A percentile compares a stretch with the other conserved stretches of the same genome.
phyloP scores from a whole-genome alignment of 139 green algal species.

The Edaphochlamys debaryana region DNA sequence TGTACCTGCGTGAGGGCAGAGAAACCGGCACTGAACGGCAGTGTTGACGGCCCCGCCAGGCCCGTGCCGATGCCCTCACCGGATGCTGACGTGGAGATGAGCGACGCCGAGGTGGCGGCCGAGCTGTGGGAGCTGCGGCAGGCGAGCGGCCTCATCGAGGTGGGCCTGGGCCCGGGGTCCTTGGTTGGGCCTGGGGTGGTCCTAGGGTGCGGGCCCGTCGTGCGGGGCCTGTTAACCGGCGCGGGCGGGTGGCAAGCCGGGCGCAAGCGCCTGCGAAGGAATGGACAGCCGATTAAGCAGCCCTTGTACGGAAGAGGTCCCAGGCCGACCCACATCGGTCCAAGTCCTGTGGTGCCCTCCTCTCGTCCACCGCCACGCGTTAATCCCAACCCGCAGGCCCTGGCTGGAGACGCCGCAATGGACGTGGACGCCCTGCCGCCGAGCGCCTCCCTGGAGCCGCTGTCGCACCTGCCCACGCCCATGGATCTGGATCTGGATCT shows the following conservation, averaged over 20 bases:
- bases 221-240: neutral
- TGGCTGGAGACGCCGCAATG: neutral
- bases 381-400: neutral
- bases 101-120: neutral
- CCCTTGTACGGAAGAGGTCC: too few species aligned
- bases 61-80: neutral
- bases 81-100: conserved; percentile 12
- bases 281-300: too few species aligned
- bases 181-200: neutral
- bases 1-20: neutral
- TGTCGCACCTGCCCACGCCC: conserved; percentile 21
- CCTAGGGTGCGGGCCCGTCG: neutral
- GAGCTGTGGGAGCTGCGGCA: conserved; percentile 14
- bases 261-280: too few species aligned
- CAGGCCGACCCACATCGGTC: too few species aligned
- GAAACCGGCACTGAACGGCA: too few species aligned
- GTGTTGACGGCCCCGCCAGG: too few species aligned
- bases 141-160: conserved; percentile 1
- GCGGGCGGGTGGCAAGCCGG: too few species aligned
- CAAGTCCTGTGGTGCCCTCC: too few species aligned
- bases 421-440: neutral
- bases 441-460: neutral
- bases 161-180: neutral
- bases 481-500: neutral
- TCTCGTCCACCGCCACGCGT: too few species aligned